Evolutionary conservation across 805 yeast species (phyloP).

Genomic region (Nakazawaea siamensis): DNA sequence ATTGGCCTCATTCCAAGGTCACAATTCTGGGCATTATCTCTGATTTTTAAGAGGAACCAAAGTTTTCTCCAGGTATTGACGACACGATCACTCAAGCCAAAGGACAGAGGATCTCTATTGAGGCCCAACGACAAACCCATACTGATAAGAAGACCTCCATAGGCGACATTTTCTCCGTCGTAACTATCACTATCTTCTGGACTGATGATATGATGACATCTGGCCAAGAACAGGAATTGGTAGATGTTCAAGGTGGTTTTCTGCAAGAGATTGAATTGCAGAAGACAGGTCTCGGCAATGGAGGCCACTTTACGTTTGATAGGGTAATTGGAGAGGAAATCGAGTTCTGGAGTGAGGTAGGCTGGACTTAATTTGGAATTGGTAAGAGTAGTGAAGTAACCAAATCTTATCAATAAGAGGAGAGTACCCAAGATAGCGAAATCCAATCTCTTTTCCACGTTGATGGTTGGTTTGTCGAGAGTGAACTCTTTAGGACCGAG

Average conservation of each 20-base stretch:
- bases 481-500: constrained; percentile 27
- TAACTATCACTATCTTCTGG: constrained; percentile 48
- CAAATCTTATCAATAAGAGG: constrained; percentile 34
- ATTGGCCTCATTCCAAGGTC: constrained; percentile 39
- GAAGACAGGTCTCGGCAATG: constrained; percentile 46
- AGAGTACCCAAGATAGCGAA: constrained; percentile 39
- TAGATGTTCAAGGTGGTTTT: constrained; percentile 41
- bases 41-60: constrained; percentile 42
- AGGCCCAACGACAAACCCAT: constrained; percentile 63
- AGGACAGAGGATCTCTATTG: constrained; percentile 49
- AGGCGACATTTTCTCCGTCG: constrained; percentile 51
- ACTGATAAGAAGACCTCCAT: constrained; percentile 48
- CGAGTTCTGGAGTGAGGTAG: constrained; percentile 11
- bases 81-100: not conserved
- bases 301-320: constrained; percentile 34
- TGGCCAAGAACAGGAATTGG: constrained; percentile 42
- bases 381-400: constrained; percentile 17
- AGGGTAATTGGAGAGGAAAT: constrained; percentile 35
- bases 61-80: constrained; percentile 30
- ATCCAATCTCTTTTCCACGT: constrained; percentile 32
- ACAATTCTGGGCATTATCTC: constrained; percentile 37
- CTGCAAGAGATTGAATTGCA: constrained; percentile 43
- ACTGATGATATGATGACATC: constrained; percentile 38
- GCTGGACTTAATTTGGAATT: constrained; percentile 23
- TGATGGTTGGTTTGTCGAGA: constrained; percentile 23